Evolutionary conservation across 495 filamentous ascomycete genomes (phyloP).

Genomic region (Amphirosellinia nigrospora): DNA sequence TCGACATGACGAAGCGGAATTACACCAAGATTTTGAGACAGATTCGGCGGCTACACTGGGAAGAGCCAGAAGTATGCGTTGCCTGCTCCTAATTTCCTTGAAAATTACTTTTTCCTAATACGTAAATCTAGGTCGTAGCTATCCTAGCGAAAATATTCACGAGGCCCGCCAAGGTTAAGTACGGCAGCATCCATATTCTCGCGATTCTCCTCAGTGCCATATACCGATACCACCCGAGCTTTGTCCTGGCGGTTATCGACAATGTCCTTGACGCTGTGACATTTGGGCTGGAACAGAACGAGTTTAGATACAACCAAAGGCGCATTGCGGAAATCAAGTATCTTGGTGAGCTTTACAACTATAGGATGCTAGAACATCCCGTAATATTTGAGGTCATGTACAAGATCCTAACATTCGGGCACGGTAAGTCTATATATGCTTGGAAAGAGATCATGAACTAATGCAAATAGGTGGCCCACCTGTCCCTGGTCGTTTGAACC

Average conservation of each 20-base stretch:
- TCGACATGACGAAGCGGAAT: conserved; percentile 92
- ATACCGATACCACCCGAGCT: conserved; percentile 89
- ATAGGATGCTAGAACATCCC: conserved; percentile 94
- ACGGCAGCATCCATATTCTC: conserved; percentile 93
- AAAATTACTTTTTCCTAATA: conserved; percentile 16
- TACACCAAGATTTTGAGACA: conserved; percentile 92
- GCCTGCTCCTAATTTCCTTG: neutral
- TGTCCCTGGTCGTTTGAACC: conserved; percentile 72
- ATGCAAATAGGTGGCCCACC: conserved; percentile 73
- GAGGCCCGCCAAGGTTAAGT: conserved; percentile 96
- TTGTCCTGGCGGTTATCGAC: conserved; percentile 86
- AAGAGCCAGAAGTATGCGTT: conserved; percentile 76
- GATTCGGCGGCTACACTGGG: conserved; percentile 95
- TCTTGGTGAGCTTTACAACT: conserved; percentile 96
- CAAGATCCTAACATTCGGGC: conserved; percentile 89
- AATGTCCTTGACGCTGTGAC: conserved; percentile 87
- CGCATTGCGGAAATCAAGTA: conserved; percentile 96
- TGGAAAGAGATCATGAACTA: conserved; percentile 20
- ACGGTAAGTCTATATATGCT: conserved; percentile 58
- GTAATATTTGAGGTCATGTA: conserved; percentile 97
- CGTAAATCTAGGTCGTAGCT: conserved; percentile 65
- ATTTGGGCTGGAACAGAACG: conserved; percentile 89
- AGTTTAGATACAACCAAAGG: conserved; percentile 97
- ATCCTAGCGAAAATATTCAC: conserved; percentile 91
- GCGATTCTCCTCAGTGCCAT: conserved; percentile 89